Conservation (phyloP, 2,329 filamentous ascomycete genomes). For the Colletotrichum cordylinicola region DNA sequence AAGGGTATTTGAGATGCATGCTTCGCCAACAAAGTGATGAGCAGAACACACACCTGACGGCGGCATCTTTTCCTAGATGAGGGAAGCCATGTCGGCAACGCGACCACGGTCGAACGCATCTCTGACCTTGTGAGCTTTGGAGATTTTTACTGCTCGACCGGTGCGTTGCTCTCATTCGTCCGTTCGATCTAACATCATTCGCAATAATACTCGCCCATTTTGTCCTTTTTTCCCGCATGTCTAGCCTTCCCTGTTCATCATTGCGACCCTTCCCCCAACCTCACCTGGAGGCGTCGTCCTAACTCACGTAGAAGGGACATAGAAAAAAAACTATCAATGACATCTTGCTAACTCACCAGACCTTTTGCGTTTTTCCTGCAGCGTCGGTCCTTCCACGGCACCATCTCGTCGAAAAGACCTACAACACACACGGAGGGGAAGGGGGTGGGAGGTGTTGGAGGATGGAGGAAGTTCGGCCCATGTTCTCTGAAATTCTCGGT, state of each 20-base stretch:
- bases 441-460: not conserved
- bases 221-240: not conserved
- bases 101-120: constrained; percentile 1
- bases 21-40: not conserved
- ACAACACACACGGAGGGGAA: not conserved
- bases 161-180: not conserved
- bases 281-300: not conserved
- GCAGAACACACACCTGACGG: not conserved
- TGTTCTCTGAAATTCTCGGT: not conserved
- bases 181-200: not conserved
- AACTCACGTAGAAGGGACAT: not conserved
- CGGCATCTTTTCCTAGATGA: not conserved
- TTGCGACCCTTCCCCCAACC: not conserved
- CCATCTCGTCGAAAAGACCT: constrained; percentile 3
- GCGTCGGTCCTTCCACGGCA: constrained; percentile 17
- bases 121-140: not conserved
- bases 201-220: constrained; percentile 10
- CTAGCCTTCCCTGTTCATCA: not conserved
- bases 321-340: not conserved
- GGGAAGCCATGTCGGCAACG: constrained; percentile 2
- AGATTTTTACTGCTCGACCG: not conserved
- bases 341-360: not conserved
- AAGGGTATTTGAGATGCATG: not conserved
- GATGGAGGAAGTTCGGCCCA: not conserved
- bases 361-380: not conserved